phyloP scores from a whole-genome alignment of 73 alveolate species.

The Stentor roeselii region DNA sequence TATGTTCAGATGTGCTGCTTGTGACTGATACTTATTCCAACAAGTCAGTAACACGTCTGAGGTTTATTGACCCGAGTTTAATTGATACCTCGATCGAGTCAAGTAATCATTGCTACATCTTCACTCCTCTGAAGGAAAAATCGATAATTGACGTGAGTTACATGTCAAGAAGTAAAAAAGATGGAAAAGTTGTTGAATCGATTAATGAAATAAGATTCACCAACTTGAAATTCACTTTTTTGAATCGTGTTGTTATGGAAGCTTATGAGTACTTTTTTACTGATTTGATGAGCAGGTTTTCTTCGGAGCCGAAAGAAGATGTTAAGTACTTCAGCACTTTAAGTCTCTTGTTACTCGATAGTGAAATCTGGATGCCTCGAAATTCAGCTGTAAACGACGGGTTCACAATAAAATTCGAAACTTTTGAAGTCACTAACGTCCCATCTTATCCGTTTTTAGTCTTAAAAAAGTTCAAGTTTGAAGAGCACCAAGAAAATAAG shows the following conservation, averaged over 20 bases:
- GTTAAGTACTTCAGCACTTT: background rate
- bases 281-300: background rate
- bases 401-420: background rate
- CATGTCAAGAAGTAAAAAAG: background rate
- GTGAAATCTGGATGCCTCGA: background rate
- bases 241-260: background rate
- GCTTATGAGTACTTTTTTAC: background rate
- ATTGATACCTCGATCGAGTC: background rate
- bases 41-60: background rate
- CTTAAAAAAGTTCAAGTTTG: background rate
- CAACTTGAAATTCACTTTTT: background rate
- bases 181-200: background rate
- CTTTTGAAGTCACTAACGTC: background rate
- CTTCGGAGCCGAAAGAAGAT: background rate
- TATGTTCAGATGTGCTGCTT: too few relatives aligned
- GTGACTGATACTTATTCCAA: background rate
- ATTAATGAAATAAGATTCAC: background rate
- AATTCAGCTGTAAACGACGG: conserved; percentile 7
- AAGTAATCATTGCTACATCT: background rate
- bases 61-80: background rate
- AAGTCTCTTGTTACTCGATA: background rate
- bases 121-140: background rate
- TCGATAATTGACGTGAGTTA: background rate
- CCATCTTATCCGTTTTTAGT: background rate
- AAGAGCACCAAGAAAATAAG: background rate